Base-by-base conservation (phyloP, 2,329 filamentous ascomycete species). In the Clarireedia monteithiana region DNA sequence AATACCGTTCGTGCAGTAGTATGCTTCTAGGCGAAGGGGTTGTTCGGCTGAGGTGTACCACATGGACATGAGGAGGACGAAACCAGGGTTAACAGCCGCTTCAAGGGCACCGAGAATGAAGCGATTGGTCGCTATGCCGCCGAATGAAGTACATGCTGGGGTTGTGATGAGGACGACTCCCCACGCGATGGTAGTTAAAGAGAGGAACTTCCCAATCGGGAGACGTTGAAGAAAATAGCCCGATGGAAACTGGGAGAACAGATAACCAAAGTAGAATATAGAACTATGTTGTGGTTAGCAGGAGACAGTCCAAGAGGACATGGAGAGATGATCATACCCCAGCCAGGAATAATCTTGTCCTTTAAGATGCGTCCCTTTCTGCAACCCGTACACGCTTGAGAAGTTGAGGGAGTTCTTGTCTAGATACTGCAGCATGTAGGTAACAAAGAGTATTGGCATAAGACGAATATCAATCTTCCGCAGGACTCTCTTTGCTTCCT, bases 391-490 rank as follows among this genome's bases (percentile, higher is more conserved):
- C 0, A 74, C 73, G 55, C 72, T 74, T 6, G 76, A 75, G 64
- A 79, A 80, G 61, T 77, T 77, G 66, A 77, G 73, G 0, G 72
- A 71, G 63, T 77, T 77, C 66, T 84, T 84, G 66, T 84, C 81
- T 73, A 84, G 80, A 56, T 83, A 83, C 62, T 82, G 81, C 59
- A 84, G 66, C 70, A 77, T 77, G 63, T 84, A 84, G 0, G 77
- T 81, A 44, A 77, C 60, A 58, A 83, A 82, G 9, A 84, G 67
- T 10, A 84, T 68, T 0, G 81, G 79, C 5, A 84, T 75, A 9
- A 84, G 69, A 12, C 70, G 70, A 60, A 68, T 69, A 64, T 84
- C 82, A 57, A 84, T 82, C 66, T 82, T 82, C 26, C 74, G 70
- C 50, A 83, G 57, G 3, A 82, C 73, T 6, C 65, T 68, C 44